Evolutionary conservation across 257 asterid genomes (phyloP).

Genomic region (Fraxinus excelsior): DNA sequence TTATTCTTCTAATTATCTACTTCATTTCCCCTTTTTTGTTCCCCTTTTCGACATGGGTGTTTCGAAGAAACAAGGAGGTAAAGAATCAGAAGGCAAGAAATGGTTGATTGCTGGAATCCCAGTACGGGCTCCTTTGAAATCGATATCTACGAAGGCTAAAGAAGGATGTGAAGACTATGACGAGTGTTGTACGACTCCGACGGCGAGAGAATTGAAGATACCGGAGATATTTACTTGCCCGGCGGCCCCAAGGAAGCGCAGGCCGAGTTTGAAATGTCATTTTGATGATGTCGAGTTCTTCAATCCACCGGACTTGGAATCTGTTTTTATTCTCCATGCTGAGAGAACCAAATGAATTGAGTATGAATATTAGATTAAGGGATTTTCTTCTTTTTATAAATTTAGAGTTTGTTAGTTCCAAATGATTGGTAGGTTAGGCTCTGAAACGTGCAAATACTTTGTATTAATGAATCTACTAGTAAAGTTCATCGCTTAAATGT

Average conservation of each 20-base stretch:
- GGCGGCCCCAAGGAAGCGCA: conserved; percentile 86
- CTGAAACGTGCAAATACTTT: neutral
- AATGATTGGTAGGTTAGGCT: neutral
- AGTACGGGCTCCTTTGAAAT: conserved; percentile 55
- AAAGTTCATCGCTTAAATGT: neutral
- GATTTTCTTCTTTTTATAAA: neutral
- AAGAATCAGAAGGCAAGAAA: conserved; percentile 53
- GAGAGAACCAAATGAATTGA: conserved; percentile 41
- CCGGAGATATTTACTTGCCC: conserved; percentile 67
- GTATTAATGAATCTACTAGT: neutral
- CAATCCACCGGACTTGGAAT: conserved; percentile 75
- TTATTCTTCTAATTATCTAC: conserved; percentile 26
- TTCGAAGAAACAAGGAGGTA: conserved; percentile 48
- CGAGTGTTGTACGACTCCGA: conserved; percentile 68
- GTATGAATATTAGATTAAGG: neutral
- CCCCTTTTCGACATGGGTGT: conserved; percentile 49
- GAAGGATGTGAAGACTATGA: conserved; percentile 32
- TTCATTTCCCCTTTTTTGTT: conserved; percentile 13
- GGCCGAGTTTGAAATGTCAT: conserved; percentile 57
- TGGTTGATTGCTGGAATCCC: conserved; percentile 75
- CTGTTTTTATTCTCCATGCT: conserved; percentile 59
- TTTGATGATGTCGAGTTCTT: conserved; percentile 57
- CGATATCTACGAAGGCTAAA: conserved; percentile 44
- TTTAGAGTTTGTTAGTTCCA: neutral
- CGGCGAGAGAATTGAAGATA: conserved; percentile 64